Conservation (phyloP, 306 rosid species). For the Glycine tomentella region DNA sequence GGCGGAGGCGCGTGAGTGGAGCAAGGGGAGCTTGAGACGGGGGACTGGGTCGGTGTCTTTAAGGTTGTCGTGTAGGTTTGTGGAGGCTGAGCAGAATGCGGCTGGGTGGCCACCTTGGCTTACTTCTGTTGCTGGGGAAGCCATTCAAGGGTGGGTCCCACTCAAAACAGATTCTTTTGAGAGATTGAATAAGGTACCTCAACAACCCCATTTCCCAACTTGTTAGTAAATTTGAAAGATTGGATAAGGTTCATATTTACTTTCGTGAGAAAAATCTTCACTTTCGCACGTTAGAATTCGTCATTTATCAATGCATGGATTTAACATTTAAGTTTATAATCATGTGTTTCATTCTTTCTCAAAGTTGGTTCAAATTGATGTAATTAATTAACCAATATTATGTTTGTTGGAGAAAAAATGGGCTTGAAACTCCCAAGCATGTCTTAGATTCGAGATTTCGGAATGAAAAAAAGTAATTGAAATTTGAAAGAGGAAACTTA, state of each 20-base stretch:
- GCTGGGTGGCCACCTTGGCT: slow-evolving; percentile 99
- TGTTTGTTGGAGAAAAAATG: too few relatives aligned
- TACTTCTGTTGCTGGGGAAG: slow-evolving; percentile 78
- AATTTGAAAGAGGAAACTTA: too few relatives aligned
- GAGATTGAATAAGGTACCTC: slow-evolving; percentile 82
- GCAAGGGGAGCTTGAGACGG: slow-evolving; percentile 41
- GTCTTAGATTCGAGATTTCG: too few relatives aligned
- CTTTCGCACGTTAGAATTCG: too few relatives aligned
- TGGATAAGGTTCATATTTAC: too few relatives aligned
- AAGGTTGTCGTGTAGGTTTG: slow-evolving; percentile 57
- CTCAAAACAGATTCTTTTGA: slow-evolving; percentile 84
- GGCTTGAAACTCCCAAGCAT: too few relatives aligned
- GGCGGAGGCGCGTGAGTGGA: not conserved
- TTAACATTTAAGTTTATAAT: not conserved
- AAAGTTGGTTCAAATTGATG: not conserved
- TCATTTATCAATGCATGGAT: not conserved
- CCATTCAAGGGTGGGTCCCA: slow-evolving; percentile 89
- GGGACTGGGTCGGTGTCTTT: slow-evolving; percentile 53
- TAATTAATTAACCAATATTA: not conserved
- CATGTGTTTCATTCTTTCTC: too few relatives aligned
- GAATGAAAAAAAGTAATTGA: too few relatives aligned
- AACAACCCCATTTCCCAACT: not conserved
- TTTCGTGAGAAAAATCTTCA: too few relatives aligned
- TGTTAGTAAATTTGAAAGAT: not conserved
- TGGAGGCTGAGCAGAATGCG: slow-evolving; percentile 78